Evolutionary conservation across 805 yeast species (phyloP).

Genomic region (Cyberlindnera mississippiensis): DNA sequence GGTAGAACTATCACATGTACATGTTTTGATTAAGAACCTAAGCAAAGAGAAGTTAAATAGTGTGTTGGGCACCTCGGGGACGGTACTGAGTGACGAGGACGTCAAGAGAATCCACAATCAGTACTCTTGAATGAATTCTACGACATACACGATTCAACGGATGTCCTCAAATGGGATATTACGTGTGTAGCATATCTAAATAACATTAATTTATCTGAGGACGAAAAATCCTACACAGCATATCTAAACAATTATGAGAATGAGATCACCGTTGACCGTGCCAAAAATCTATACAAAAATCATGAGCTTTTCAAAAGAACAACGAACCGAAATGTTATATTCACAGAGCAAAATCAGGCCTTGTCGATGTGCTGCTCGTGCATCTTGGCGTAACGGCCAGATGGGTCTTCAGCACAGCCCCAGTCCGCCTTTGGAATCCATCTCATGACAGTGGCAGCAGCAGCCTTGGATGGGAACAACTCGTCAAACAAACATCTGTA

Average conservation of each 20-base stretch:
- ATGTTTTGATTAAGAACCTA: constrained; percentile 44
- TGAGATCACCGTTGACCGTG: too few relatives aligned
- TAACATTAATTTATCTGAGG: too few relatives aligned
- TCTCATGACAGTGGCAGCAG: constrained; percentile 96
- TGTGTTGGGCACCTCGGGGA: constrained; percentile 14
- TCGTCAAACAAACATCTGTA: constrained; percentile 96
- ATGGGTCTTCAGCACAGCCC: constrained; percentile 99
- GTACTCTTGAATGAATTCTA: too few relatives aligned
- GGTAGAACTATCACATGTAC: constrained; percentile 63
- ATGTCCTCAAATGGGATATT: too few relatives aligned
- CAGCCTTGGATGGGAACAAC: constrained; percentile 85
- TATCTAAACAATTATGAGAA: too few relatives aligned
- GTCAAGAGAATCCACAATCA: not conserved
- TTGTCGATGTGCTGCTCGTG: constrained; percentile 65
- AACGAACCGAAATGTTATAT: too few relatives aligned
- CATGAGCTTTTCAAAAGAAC: too few relatives aligned
- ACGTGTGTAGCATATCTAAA: too few relatives aligned
- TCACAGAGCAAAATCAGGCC: too few relatives aligned
- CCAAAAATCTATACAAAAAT: too few relatives aligned
- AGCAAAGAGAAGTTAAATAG: not conserved
- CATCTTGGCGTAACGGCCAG: constrained; percentile 92
- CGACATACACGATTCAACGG: too few relatives aligned
- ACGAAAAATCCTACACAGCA: too few relatives aligned
- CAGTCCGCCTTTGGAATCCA: constrained; percentile 99
- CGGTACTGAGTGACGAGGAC: constrained; percentile 7